A percentile compares a stretch with the other conserved stretches of the same genome.
Evolutionary conservation across 2,329 filamentous ascomycete genomes (phyloP).

Genomic region (Teratosphaeria gauchensis): DNA sequence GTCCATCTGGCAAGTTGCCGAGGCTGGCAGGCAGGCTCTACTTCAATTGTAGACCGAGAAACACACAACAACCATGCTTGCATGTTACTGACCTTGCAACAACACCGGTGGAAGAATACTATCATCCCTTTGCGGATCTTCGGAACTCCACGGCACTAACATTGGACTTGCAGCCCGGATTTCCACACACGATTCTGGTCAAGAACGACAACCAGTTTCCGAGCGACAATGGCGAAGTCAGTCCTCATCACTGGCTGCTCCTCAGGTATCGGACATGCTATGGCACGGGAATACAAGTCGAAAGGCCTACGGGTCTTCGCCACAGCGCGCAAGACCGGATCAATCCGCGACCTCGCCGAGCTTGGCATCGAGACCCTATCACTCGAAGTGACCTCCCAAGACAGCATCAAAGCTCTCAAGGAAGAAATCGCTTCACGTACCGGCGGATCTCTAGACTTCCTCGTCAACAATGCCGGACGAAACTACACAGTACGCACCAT

Average conservation of each 20-base stretch:
- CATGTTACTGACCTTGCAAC: background rate
- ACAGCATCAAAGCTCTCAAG: slow-evolving; percentile 40
- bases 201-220: background rate
- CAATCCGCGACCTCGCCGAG: slow-evolving; percentile 40
- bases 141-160: too few species aligned
- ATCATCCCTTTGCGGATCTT: too few species aligned
- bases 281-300: slow-evolving; percentile 48
- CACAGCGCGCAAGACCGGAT: slow-evolving; percentile 43
- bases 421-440: slow-evolving; percentile 35
- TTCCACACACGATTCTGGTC: background rate
- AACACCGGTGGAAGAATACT: background rate
- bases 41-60: background rate
- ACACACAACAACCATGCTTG: background rate
- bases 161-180: background rate
- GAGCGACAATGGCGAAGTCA: slow-evolving; percentile 12
- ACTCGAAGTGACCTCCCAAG: slow-evolving; percentile 43
- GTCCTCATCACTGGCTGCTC: slow-evolving; percentile 34
- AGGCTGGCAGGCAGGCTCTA: background rate
- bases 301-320: slow-evolving; percentile 48
- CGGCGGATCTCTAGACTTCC: slow-evolving; percentile 33
- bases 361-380: slow-evolving; percentile 45
- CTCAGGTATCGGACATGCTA: slow-evolving; percentile 49
- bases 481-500: slow-evolving; percentile 38
- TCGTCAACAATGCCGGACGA: slow-evolving; percentile 44
- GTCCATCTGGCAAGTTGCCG: background rate